phyloP scores from a whole-genome alignment of 495 filamentous ascomycete genomes.

The Hypoxylon intermedium region DNA sequence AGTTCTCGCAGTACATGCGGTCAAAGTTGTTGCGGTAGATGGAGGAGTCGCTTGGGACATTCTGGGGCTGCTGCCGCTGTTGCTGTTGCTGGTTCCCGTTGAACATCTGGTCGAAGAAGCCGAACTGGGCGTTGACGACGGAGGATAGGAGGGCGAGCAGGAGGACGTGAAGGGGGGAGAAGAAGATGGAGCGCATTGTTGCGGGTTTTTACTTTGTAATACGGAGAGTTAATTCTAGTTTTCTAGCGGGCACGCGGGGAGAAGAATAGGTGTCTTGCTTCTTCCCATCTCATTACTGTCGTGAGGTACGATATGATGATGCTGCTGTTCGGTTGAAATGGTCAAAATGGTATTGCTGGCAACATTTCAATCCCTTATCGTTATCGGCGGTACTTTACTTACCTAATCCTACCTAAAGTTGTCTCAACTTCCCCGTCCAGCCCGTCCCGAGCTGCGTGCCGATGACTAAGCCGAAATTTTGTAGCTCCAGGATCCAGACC shows the following conservation, averaged over 20 bases:
- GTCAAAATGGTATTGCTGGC: slow-evolving; percentile 38
- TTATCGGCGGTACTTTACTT: slow-evolving; percentile 11
- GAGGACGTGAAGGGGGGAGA: slow-evolving; percentile 21
- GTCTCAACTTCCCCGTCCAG: background rate
- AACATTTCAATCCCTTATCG: slow-evolving; percentile 39
- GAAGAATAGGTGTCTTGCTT: background rate
- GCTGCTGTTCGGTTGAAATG: no score
- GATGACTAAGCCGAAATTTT: slow-evolving; percentile 58
- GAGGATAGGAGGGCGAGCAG: slow-evolving; percentile 44
- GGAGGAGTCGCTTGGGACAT: slow-evolving; percentile 76
- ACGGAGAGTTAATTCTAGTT: background rate
- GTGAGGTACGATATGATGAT: background rate
- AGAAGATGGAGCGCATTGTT: slow-evolving; percentile 38
- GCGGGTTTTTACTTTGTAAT: background rate
- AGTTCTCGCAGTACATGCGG: slow-evolving; percentile 77
- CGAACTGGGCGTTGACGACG: slow-evolving; percentile 68
- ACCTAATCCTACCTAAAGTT: background rate
- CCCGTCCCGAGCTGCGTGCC: background rate
- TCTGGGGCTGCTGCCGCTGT: slow-evolving; percentile 70
- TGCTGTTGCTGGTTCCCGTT: slow-evolving; percentile 65
- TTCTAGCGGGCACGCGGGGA: background rate
- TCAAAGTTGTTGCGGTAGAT: slow-evolving; percentile 79
- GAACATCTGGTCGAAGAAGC: slow-evolving; percentile 85
- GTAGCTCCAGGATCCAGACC: slow-evolving; percentile 12
- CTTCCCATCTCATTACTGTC: background rate